A percentile compares a stretch with the other conserved stretches of the same genome.
phyloP scores from a whole-genome alignment of 352 stramenopile species.

The Globisporangium cylindrosporum region DNA sequence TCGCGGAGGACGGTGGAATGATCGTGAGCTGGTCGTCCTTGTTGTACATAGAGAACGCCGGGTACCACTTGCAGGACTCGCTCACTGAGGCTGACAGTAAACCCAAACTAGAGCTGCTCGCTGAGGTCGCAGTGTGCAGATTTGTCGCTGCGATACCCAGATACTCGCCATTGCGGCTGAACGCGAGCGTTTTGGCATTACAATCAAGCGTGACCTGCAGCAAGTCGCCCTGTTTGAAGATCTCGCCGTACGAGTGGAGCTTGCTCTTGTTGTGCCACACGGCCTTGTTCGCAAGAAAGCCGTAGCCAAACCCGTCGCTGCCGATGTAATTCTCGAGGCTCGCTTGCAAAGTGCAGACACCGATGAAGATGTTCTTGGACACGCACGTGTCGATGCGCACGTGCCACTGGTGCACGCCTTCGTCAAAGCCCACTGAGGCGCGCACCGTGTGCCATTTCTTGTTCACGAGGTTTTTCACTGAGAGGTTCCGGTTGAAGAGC shows the following conservation, averaged over 20 bases:
- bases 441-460: slow-evolving; percentile 91
- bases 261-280: slow-evolving; percentile 93
- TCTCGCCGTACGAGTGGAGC: slow-evolving; percentile 85
- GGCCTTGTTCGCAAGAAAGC: slow-evolving; percentile 89
- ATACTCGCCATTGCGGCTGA: slow-evolving; percentile 83
- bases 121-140: slow-evolving; percentile 29
- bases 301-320: slow-evolving; percentile 85
- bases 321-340: slow-evolving; percentile 89
- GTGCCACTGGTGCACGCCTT: slow-evolving; percentile 85
- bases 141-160: slow-evolving; percentile 82
- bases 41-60: slow-evolving; percentile 91
- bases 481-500: slow-evolving; percentile 71
- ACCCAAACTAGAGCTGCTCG: slow-evolving; percentile 3
- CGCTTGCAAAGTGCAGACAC: slow-evolving; percentile 65
- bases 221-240: slow-evolving; percentile 89
- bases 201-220: slow-evolving; percentile 87
- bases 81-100: not conserved
- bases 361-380: slow-evolving; percentile 93
- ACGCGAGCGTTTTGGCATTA: slow-evolving; percentile 74
- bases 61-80: slow-evolving; percentile 67
- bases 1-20: slow-evolving; percentile 30
- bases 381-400: slow-evolving; percentile 86
- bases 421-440: slow-evolving; percentile 58
- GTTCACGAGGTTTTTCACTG: slow-evolving; percentile 79
- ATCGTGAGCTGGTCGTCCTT: slow-evolving; percentile 87